These are phyloP conservation scores for Kwoniella mangroviensis DNA, from an alignment of 768 basidiomycete genomes.

Conservation along the genomic window DNA sequence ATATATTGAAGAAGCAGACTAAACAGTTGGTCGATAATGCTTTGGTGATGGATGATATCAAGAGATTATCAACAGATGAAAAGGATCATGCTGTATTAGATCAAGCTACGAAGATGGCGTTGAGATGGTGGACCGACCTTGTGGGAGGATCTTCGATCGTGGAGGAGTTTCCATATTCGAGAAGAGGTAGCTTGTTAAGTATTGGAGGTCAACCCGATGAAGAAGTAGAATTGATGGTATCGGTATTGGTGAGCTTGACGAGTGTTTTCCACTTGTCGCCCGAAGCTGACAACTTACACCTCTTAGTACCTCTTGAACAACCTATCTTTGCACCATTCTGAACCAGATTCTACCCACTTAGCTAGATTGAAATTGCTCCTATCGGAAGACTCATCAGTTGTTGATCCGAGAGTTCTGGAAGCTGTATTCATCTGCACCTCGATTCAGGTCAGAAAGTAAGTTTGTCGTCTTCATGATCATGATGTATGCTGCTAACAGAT, in stretches of 20 bases:
- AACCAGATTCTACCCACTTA: conserved; percentile 54
- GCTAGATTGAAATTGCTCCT: conserved; percentile 73
- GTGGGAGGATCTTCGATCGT: conserved; percentile 20
- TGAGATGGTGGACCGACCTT: conserved; percentile 47
- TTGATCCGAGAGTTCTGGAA: conserved; percentile 83
- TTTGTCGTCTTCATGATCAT: conserved; percentile 9
- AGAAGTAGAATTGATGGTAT: conserved; percentile 45
- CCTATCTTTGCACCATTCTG: conserved; percentile 38
- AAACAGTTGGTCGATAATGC: conserved; percentile 11
- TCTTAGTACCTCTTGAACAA: conserved; percentile 45
- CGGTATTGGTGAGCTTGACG: conserved; percentile 42
- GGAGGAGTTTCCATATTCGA: conserved; percentile 12
- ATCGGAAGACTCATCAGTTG: conserved; percentile 78
- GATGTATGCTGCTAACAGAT: conserved; percentile 4
- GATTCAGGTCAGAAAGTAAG: conserved; percentile 79
- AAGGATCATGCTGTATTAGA: conserved; percentile 27
- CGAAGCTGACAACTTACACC: conserved; percentile 2
- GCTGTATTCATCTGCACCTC: conserved; percentile 85
- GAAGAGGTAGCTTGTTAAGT: conserved; percentile 35
- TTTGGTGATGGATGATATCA: not conserved
- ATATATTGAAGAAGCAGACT: conserved; percentile 10
- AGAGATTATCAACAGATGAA: conserved; percentile 5
- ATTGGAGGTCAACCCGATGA: conserved; percentile 39
- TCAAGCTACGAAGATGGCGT: conserved; percentile 24
- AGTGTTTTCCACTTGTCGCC: not conserved